Conservation (phyloP, 495 filamentous ascomycete species). For the Trichoderma orchidacearum region DNA sequence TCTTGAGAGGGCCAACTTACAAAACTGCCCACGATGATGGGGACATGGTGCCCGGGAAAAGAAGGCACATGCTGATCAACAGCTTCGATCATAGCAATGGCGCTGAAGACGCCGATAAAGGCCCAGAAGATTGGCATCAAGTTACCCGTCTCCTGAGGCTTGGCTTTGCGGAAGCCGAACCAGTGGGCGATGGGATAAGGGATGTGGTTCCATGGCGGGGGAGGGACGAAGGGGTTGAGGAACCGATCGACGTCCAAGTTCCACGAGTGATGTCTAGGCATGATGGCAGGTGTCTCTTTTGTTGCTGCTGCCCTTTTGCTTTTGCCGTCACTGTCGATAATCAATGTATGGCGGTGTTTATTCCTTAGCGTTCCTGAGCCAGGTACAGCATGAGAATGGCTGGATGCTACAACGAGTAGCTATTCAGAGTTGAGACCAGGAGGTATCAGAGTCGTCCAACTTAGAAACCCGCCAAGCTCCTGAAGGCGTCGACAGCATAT, state of each 20-base stretch:
- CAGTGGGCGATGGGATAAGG: slow-evolving; percentile 35
- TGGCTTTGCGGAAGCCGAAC: slow-evolving; percentile 32
- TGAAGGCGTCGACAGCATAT: too few species aligned
- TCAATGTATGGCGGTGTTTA: too few species aligned
- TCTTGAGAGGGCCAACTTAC: slow-evolving; percentile 23
- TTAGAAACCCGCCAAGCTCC: too few species aligned
- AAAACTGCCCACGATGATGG: slow-evolving; percentile 38
- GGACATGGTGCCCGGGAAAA: slow-evolving; percentile 21
- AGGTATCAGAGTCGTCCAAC: too few species aligned
- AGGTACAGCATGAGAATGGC: too few species aligned
- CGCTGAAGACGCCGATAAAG: slow-evolving; percentile 38
- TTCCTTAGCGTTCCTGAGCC: too few species aligned
- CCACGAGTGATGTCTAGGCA: slow-evolving; percentile 8
- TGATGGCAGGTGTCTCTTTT: neutral
- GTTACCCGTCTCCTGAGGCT: slow-evolving; percentile 26
- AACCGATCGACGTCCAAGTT: slow-evolving; percentile 55
- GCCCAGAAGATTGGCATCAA: slow-evolving; percentile 35
- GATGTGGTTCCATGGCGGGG: slow-evolving; percentile 27
- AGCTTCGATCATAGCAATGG: slow-evolving; percentile 31
- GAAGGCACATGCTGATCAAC: slow-evolving; percentile 21
- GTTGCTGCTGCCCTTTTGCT: neutral
- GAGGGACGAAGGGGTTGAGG: slow-evolving; percentile 47
- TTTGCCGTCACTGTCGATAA: too few species aligned
- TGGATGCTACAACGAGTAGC: too few species aligned
- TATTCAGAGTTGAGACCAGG: too few species aligned